phyloP scores from a whole-genome alignment of 2,329 filamentous ascomycete genomes.

The Ophiostoma sp. region DNA sequence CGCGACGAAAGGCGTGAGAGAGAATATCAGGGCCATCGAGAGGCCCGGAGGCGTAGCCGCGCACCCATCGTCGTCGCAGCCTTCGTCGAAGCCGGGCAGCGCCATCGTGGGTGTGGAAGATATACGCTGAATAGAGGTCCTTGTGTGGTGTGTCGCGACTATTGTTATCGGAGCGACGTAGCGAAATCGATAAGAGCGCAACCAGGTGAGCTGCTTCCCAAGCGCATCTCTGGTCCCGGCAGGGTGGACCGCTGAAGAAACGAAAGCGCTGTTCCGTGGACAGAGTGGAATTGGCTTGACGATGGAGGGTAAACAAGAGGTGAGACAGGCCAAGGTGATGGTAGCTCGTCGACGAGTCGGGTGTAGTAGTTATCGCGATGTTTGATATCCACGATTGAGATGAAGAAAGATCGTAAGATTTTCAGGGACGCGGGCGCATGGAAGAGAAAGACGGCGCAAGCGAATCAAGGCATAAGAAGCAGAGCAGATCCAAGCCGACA shows the following conservation, averaged over 20 bases:
- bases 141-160: background rate
- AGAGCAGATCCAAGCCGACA: background rate
- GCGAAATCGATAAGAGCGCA: background rate
- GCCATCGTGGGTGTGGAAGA: slow-evolving; percentile 11
- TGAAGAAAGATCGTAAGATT: too few relatives aligned
- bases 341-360: too few relatives aligned
- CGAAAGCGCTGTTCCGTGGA: too few relatives aligned
- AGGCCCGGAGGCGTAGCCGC: slow-evolving; percentile 41
- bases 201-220: background rate
- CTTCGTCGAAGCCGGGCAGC: slow-evolving; percentile 25
- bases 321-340: too few relatives aligned
- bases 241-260: too few relatives aligned
- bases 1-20: slow-evolving; percentile 64
- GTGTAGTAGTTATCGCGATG: too few relatives aligned
- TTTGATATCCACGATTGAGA: too few relatives aligned
- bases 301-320: too few relatives aligned
- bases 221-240: background rate
- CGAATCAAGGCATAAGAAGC: background rate
- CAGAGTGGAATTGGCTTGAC: too few relatives aligned
- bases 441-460: too few relatives aligned
- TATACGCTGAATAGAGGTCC: too few relatives aligned
- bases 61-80: slow-evolving; percentile 57
- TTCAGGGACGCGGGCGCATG: too few relatives aligned
- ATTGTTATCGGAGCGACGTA: background rate
- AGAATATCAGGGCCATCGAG: slow-evolving; percentile 38